phyloP scores from a whole-genome alignment of 1,139 yeast species.

The Scheffersomyces cryptocercus region DNA sequence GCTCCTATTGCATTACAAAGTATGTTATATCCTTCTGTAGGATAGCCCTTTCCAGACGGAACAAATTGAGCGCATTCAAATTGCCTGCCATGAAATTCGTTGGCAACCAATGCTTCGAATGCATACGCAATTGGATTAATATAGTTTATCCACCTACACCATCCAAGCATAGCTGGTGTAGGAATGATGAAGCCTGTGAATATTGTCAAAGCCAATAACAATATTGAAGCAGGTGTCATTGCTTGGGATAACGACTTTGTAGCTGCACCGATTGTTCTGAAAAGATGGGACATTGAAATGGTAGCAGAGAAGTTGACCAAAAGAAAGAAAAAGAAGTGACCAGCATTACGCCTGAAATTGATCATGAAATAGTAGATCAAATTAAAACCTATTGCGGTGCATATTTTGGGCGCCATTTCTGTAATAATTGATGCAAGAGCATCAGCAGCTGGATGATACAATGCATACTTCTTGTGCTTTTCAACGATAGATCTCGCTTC shows the following conservation, averaged over 20 bases:
- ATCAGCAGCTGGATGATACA: slow-evolving; percentile 70
- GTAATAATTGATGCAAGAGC: slow-evolving; percentile 59
- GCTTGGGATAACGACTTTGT: slow-evolving; percentile 58
- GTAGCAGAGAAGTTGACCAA: slow-evolving; percentile 44
- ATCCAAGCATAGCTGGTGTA: slow-evolving; percentile 57
- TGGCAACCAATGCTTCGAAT: slow-evolving; percentile 57
- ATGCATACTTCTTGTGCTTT: slow-evolving; percentile 62
- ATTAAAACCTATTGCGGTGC: slow-evolving; percentile 45
- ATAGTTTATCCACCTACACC: slow-evolving; percentile 65
- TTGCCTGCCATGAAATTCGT: slow-evolving; percentile 44
- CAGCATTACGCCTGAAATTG: slow-evolving; percentile 54
- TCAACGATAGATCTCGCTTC: slow-evolving; percentile 60
- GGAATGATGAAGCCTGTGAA: slow-evolving; percentile 65
- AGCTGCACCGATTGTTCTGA: slow-evolving; percentile 60
- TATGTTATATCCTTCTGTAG: slow-evolving; percentile 26
- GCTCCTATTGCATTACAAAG: slow-evolving; percentile 69
- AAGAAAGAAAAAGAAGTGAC: slow-evolving; percentile 59
- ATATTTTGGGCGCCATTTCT: slow-evolving; percentile 56
- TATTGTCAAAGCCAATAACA: slow-evolving; percentile 52
- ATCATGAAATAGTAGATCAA: slow-evolving; percentile 60
- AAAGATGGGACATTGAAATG: slow-evolving; percentile 56
- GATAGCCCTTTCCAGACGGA: slow-evolving; percentile 49
- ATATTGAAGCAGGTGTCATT: slow-evolving; percentile 60
- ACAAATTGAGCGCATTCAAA: slow-evolving; percentile 45
- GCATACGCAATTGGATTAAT: slow-evolving; percentile 59